Evolutionary conservation across 2,329 filamentous ascomycete species (phyloP), one percentile per base, ranked within the genome.

Genomic region (Paraconiothyrium brasiliense): DNA sequence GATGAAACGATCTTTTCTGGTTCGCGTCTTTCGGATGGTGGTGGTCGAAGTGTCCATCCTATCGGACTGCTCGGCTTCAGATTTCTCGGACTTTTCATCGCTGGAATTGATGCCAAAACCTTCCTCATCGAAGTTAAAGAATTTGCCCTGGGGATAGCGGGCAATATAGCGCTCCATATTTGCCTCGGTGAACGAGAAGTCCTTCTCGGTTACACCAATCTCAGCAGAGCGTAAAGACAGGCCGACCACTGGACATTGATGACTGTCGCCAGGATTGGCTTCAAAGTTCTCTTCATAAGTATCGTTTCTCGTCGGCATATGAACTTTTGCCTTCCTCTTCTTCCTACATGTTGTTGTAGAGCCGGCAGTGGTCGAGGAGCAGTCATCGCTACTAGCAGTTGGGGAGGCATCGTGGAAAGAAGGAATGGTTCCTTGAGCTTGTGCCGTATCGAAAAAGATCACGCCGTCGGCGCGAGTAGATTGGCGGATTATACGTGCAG

Each of bases 101-200:
- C 72, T 73, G 16, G 71, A 74, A 47, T 72, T 75, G 57, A 75
- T 61, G 13, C 74, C 72, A 13, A 67, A 57, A 6, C 75, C 75
- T 50, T 76, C 69, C 50, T 75, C 73, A 22, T 71, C 74, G 54
- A 75, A 76, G 50, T 72, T 76, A 67, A 77, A 77, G 59, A 75
- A 77, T 54, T 77, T 77, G 13, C 74, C 74, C 43, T 71, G 67
- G 0, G 75, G 75, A 61, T 74, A 77, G 2, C 69, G 66, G 24
- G 68, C 68, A 34, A 78, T 75, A 57, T 76, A 76, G 34, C 74
- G 70, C 54, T 75, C 72, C 74, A 78, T 74, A 30, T 67, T 70
- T 30, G 71, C 62, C 59, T 77, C 75, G 6, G 67, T 72, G 44
- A 77, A 76, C 16, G 60, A 61, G 46, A 76, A 73, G n/a, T 72